Conservation (phyloP, 306 rosid genomes). For the Lotus japonicus region DNA sequence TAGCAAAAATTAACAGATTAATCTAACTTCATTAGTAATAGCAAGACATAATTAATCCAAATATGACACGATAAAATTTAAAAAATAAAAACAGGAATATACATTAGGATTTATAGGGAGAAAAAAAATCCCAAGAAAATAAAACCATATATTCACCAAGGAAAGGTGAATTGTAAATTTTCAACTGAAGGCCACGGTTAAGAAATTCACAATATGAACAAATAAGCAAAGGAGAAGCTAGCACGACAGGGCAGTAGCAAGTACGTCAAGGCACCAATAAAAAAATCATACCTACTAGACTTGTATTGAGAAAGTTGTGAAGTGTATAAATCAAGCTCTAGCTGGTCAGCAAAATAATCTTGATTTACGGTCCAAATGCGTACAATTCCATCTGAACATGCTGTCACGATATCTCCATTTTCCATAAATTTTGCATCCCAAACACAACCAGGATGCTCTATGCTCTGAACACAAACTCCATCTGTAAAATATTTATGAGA, state of each 20-base stretch:
- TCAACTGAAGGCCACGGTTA: conserved; percentile 7
- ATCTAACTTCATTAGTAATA: conserved; percentile 10
- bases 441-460: conserved; percentile 98
- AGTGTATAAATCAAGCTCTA: conserved; percentile 60
- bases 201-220: conserved; percentile 11
- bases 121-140: neutral
- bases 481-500: conserved; percentile 39
- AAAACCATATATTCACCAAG: neutral
- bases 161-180: conserved; percentile 4
- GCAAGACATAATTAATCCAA: neutral
- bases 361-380: conserved; percentile 74
- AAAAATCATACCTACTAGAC: conserved; percentile 57
- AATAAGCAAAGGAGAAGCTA: conserved; percentile 13
- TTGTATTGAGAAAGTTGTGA: conserved; percentile 69
- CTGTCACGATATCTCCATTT: conserved; percentile 92
- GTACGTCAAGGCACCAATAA: conserved; percentile 10
- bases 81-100: neutral
- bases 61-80: neutral
- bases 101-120: neutral
- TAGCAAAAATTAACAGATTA: conserved; percentile 31
- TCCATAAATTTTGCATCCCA: conserved; percentile 96
- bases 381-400: conserved; percentile 86
- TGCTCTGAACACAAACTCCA: conserved; percentile 87
- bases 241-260: neutral
- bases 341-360: conserved; percentile 61